phyloP scores from a whole-genome alignment of 2,329 filamentous ascomycete genomes.

The Aureobasidium lini region DNA sequence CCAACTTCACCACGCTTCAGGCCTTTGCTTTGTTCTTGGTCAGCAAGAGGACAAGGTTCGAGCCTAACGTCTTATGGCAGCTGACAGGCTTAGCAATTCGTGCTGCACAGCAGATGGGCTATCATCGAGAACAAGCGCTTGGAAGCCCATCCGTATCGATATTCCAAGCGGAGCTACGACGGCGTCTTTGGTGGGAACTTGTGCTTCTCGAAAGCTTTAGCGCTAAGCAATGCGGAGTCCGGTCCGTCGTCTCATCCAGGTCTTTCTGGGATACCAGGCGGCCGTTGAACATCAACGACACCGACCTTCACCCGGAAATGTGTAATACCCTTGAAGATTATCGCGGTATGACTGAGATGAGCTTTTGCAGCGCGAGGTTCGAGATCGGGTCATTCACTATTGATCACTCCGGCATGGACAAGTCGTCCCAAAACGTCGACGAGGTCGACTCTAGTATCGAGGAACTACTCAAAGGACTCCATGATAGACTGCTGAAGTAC shows the following conservation, averaged over 20 bases:
- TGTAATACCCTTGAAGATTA: conserved; percentile 40
- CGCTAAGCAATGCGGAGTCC: conserved; percentile 24
- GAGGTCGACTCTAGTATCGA: conserved; percentile 25
- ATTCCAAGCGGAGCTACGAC: conserved; percentile 52
- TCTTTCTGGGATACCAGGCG: conserved; percentile 26
- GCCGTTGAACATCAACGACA: conserved; percentile 30
- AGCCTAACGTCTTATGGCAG: conserved; percentile 53
- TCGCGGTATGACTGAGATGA: conserved; percentile 47
- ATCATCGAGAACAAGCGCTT: conserved; percentile 51
- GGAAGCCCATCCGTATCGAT: conserved; percentile 38
- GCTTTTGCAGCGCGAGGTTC: conserved; percentile 38
- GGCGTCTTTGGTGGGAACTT: conserved; percentile 56
- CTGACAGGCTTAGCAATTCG: conserved; percentile 54
- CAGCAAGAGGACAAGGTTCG: conserved; percentile 31
- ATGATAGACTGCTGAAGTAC: conserved; percentile 37
- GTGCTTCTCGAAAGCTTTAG: conserved; percentile 46
- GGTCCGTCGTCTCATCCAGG: conserved; percentile 14
- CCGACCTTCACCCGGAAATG: conserved; percentile 35
- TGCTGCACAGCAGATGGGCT: conserved; percentile 52
- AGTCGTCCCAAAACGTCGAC: conserved; percentile 7
- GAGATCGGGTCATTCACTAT: conserved; percentile 36
- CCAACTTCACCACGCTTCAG: conserved; percentile 58
- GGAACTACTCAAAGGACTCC: conserved; percentile 35
- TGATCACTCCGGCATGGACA: conserved; percentile 4
- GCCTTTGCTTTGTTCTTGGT: conserved; percentile 57